Conservation (phyloP, 2,329 filamentous ascomycete species). For the Diaporthe batatas region DNA sequence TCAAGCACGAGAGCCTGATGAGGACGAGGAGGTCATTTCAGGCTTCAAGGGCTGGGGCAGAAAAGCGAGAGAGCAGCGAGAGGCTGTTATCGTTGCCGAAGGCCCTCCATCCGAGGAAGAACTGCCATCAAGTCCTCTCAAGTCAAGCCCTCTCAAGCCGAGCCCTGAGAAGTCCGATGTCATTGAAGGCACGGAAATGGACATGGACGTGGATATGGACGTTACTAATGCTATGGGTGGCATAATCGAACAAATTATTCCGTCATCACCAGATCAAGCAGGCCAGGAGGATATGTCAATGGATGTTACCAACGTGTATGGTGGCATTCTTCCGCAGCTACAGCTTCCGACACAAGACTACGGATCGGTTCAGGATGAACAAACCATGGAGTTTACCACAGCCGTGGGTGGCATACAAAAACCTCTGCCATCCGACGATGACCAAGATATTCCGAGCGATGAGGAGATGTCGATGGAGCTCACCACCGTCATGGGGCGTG, state of each 20-base stretch:
- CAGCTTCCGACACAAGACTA: conserved; percentile 47
- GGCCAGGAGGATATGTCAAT: conserved; percentile 84
- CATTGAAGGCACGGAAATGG: conserved; percentile 64
- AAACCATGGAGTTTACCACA: conserved; percentile 88
- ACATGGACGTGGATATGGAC: conserved; percentile 69
- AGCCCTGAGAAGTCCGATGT: conserved; percentile 43
- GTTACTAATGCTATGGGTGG: conserved; percentile 64
- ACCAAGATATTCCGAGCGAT: conserved; percentile 60
- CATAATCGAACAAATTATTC: conserved; percentile 51
- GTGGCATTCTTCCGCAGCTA: conserved; percentile 75
- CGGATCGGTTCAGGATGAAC: conserved; percentile 62
- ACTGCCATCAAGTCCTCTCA: conserved; percentile 38
- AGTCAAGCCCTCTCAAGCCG: conserved; percentile 34
- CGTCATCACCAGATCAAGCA: conserved; percentile 53
- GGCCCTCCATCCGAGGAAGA: conserved; percentile 30
- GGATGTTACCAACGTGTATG: conserved; percentile 90
- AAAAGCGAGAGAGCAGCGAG: conserved; percentile 67
- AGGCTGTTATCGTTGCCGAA: conserved; percentile 47
- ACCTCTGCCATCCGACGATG: conserved; percentile 48
- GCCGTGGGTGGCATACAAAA: conserved; percentile 79
- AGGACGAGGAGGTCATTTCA: conserved; percentile 77
- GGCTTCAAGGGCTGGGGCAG: conserved; percentile 81
- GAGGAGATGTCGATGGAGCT: conserved; percentile 87
- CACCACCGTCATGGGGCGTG: conserved; percentile 73
- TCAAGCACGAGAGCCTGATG: conserved; percentile 67